Evolutionary conservation across 2,329 filamentous ascomycete genomes (phyloP).

Genomic region (Cytospora leucostoma): DNA sequence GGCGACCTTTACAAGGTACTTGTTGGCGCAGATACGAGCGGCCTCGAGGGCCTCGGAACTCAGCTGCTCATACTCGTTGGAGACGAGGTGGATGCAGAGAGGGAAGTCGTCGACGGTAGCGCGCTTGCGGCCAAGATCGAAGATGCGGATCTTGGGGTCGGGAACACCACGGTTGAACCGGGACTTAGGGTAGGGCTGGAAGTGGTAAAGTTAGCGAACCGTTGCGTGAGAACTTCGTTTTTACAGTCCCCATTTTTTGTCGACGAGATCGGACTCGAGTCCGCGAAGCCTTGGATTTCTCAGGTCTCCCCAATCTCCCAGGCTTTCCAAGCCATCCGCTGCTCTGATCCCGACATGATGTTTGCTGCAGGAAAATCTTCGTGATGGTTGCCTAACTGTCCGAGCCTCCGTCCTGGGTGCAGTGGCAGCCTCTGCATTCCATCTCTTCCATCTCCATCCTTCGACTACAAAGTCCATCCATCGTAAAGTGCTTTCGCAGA

Average conservation of each 20-base stretch:
- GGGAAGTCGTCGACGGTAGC: slow-evolving; percentile 99
- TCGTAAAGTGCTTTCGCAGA: slow-evolving; percentile 1
- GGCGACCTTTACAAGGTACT: slow-evolving; percentile 77
- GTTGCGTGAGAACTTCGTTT: not conserved
- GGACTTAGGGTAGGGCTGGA: slow-evolving; percentile 95
- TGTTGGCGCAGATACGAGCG: slow-evolving; percentile 99
- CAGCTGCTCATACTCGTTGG: slow-evolving; percentile 99
- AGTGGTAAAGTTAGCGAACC: slow-evolving; percentile 58
- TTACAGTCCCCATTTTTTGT: not conserved
- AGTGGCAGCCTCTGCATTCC: not conserved
- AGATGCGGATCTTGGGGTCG: slow-evolving; percentile 88
- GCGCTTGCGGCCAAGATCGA: slow-evolving; percentile 98
- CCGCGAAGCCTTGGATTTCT: not conserved
- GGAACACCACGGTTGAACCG: slow-evolving; percentile 99
- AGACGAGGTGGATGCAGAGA: slow-evolving; percentile 97
- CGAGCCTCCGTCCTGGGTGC: not conserved
- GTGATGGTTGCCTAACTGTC: not conserved
- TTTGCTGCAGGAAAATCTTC: not conserved
- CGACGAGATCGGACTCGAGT: not conserved
- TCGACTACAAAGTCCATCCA: not conserved
- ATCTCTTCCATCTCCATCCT: not conserved
- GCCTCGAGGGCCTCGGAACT: slow-evolving; percentile 99
- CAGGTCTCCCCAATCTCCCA: too few relatives aligned
- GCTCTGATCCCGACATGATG: not conserved
- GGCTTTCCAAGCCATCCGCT: not conserved